phyloP scores from a whole-genome alignment of 2,329 filamentous ascomycete species.

The Nannizziopsis barbatae region DNA sequence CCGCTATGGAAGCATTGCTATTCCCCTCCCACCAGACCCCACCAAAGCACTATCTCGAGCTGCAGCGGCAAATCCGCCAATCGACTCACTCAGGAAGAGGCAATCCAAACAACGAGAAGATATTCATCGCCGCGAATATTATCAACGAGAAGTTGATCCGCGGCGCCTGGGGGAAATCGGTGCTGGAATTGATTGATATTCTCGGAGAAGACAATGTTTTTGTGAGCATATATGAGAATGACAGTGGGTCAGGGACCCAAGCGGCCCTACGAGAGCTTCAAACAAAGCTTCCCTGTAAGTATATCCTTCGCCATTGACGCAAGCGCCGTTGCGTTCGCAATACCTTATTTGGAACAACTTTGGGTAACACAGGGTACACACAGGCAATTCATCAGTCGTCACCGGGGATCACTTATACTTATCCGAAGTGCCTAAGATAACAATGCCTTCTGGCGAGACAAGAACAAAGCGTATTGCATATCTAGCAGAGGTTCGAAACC shows the following conservation, averaged over 20 bases:
- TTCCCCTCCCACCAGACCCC: slow-evolving; percentile 10
- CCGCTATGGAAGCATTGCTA: slow-evolving; percentile 8
- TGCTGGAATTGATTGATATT: slow-evolving; percentile 10
- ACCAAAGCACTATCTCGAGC: slow-evolving; percentile 7
- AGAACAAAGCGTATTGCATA: slow-evolving; percentile 12
- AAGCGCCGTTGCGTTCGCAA: not conserved
- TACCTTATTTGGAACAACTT: not conserved
- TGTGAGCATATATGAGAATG: slow-evolving; percentile 14
- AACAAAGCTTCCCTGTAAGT: slow-evolving; percentile 11
- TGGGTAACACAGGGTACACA: not conserved
- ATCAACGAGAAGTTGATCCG: slow-evolving; percentile 11
- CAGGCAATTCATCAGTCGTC: slow-evolving; percentile 14
- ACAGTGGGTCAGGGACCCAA: slow-evolving; percentile 9
- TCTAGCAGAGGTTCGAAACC: slow-evolving; percentile 12
- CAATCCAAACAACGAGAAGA: slow-evolving; percentile 10
- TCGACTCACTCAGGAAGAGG: slow-evolving; percentile 6
- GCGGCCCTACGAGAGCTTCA: slow-evolving; percentile 9
- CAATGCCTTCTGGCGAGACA: slow-evolving; percentile 6
- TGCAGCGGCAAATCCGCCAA: not conserved
- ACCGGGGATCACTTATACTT: slow-evolving; percentile 9
- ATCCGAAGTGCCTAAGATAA: slow-evolving; percentile 4
- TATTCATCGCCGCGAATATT: slow-evolving; percentile 14
- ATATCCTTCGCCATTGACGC: not conserved
- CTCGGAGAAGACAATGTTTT: slow-evolving; percentile 13
- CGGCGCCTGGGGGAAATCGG: slow-evolving; percentile 7